phyloP scores from a whole-genome alignment of 371 early-diverging fungal species.

The Circinella minor region DNA sequence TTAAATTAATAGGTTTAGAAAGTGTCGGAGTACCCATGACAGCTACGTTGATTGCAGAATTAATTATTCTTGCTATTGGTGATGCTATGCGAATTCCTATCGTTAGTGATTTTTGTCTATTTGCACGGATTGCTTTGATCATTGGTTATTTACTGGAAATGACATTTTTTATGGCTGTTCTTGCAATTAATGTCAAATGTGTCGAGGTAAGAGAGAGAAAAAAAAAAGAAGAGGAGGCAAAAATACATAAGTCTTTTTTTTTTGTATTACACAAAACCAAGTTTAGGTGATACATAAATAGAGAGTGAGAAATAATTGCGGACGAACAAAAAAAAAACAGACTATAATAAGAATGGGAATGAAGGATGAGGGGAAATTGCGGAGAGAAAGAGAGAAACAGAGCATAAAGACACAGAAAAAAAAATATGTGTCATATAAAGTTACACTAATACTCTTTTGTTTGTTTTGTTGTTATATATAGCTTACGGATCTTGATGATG shows the following conservation, averaged over 20 bases:
- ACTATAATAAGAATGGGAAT: too few species aligned
- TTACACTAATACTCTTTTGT: not conserved
- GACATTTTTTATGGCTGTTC: conserved; percentile 72
- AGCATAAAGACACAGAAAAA: too few species aligned
- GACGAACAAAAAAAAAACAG: too few species aligned
- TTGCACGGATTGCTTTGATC: conserved; percentile 64
- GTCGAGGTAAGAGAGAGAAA: conserved; percentile 54
- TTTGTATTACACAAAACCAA: too few species aligned
- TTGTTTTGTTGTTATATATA: conserved; percentile 13
- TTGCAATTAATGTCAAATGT: conserved; percentile 78
- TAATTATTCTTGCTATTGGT: conserved; percentile 58
- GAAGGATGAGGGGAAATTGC: too few species aligned
- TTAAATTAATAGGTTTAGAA: conserved; percentile 44
- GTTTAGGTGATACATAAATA: too few species aligned
- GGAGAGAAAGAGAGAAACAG: too few species aligned
- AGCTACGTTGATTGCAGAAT: conserved; percentile 57
- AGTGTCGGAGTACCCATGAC: conserved; percentile 68
- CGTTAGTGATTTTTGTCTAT: conserved; percentile 74
- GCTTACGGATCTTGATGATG: conserved; percentile 34
- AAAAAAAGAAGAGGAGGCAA: not conserved
- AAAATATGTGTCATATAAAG: not conserved
- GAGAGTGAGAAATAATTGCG: not conserved
- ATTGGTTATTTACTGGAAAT: conserved; percentile 75
- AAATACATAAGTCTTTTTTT: not conserved
- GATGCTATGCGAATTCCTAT: conserved; percentile 60